Evolutionary conservation across 495 filamentous ascomycete genomes (phyloP).

Genomic region (Saxophila tyrrhenica): DNA sequence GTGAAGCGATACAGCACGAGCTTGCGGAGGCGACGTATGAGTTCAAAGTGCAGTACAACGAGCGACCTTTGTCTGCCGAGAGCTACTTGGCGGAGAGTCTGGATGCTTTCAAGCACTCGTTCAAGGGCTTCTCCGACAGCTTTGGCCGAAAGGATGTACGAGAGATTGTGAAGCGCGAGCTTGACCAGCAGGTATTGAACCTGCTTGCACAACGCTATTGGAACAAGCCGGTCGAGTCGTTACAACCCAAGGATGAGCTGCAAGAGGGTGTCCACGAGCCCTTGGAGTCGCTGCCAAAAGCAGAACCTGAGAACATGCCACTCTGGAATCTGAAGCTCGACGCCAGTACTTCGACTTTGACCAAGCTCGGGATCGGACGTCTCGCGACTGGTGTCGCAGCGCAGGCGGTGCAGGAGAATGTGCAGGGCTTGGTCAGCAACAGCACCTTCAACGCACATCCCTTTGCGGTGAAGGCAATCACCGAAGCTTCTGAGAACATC

Average conservation of each 20-base stretch:
- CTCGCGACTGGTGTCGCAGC: constrained; percentile 86
- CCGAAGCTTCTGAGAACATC: constrained; percentile 74
- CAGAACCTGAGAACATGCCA: constrained; percentile 59
- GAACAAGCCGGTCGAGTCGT: constrained; percentile 79
- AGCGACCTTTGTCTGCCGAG: constrained; percentile 85
- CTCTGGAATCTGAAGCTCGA: constrained; percentile 96
- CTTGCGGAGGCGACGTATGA: constrained; percentile 96
- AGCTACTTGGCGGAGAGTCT: constrained; percentile 91
- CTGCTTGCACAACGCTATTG: constrained; percentile 91
- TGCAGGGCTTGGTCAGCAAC: constrained; percentile 63
- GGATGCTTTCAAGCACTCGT: constrained; percentile 94
- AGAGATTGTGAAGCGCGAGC: constrained; percentile 76
- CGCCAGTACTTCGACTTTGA: constrained; percentile 76
- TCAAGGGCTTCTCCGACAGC: constrained; percentile 78
- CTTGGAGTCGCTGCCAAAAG: constrained; percentile 65
- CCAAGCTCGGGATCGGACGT: constrained; percentile 85
- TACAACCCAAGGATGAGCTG: constrained; percentile 41
- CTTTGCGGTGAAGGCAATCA: constrained; percentile 82
- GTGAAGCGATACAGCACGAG: constrained; percentile 86
- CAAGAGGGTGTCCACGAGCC: constrained; percentile 58
- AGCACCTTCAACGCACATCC: constrained; percentile 85
- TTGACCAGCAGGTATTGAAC: constrained; percentile 92
- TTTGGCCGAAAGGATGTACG: constrained; percentile 87
- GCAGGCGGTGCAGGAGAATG: constrained; percentile 70
- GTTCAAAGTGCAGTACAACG: constrained; percentile 99